phyloP scores from a whole-genome alignment of 2,329 filamentous ascomycete genomes.

The Trichoderma sp. region DNA sequence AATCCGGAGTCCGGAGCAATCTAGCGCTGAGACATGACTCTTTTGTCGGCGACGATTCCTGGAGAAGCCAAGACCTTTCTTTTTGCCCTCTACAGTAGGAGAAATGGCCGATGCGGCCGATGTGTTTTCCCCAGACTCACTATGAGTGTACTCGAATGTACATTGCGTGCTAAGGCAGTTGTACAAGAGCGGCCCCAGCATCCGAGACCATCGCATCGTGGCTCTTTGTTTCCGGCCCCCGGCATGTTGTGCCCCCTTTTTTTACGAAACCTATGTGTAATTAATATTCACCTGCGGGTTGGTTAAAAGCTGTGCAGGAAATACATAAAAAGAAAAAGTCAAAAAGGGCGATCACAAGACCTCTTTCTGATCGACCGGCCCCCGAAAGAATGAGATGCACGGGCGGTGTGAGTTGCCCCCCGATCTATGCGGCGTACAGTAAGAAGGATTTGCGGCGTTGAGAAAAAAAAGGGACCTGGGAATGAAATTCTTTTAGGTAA shows the following conservation, averaged over 20 bases:
- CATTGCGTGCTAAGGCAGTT: neutral
- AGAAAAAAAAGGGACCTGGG: neutral
- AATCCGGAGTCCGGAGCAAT: neutral
- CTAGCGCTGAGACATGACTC: conserved; percentile 3
- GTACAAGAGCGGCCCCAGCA: neutral
- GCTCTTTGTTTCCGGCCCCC: neutral
- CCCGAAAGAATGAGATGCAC: neutral
- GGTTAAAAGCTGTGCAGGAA: neutral
- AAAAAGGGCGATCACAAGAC: conserved; percentile 11
- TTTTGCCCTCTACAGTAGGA: neutral
- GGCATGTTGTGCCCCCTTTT: neutral
- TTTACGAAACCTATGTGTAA: neutral
- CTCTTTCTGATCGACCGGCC: neutral
- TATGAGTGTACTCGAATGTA: neutral
- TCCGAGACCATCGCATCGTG: neutral
- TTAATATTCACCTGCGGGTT: neutral
- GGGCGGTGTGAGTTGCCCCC: neutral
- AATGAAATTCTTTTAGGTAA: neutral
- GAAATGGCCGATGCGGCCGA: neutral
- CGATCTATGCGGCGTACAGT: neutral
- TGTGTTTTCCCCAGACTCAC: neutral
- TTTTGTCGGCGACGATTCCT: neutral
- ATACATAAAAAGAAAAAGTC: neutral
- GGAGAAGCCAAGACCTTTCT: neutral
- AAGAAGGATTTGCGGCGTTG: neutral